Evolutionary conservation across 176 grass and related monocot species (phyloP), one percentile per base, ranked within the genome.

Genomic region (Avena atlantica): DNA sequence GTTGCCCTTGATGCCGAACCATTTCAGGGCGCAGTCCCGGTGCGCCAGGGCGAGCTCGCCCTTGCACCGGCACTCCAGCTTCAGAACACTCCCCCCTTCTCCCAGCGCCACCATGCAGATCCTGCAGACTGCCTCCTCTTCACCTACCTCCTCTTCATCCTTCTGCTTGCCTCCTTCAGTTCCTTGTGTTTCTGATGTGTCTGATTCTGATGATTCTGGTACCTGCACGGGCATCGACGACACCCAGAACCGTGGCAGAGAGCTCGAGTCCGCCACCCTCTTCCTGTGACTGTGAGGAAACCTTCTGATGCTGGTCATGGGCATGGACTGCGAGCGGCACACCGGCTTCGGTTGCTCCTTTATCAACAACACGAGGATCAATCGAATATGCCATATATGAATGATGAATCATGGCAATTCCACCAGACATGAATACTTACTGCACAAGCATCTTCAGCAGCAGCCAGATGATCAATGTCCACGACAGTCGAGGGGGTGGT

Each of bases 51-150:
- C 88, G 20, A 97, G 79, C 74, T 90, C 94, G 1, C 94, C 94
- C 89, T 92, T 97, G 90, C 94, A 97, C 20, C 65, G 62, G 83
- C 94, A 94, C 81, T 97, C 90, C 71, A 97, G 87, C 76, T 90
- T 97, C 19, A 97, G 86, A 65, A 71, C 63, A 3, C 70, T 51
- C 5, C 83, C 90, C 77, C 88, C 89, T 62, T 76, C 89, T 68
- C 56, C 59, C 61, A 97, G 85, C 24, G 86, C 83, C 59, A 82
- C 83, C 67, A 94, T 73, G 80, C 94, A 97, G 31, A 97, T 97
- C 34, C 92, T 84, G 83, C 94, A 97, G 15, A 97, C 88, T 6
- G 89, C 89, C 72, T 97, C 94, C 49, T 94, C 90, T 17, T 86
- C 89, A 0, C 70, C 88, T 25, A 83, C 81, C 76, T 92, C 87